Conservation (phyloP, 257 asterid species). For the Nyctanthes arbortristis region DNA sequence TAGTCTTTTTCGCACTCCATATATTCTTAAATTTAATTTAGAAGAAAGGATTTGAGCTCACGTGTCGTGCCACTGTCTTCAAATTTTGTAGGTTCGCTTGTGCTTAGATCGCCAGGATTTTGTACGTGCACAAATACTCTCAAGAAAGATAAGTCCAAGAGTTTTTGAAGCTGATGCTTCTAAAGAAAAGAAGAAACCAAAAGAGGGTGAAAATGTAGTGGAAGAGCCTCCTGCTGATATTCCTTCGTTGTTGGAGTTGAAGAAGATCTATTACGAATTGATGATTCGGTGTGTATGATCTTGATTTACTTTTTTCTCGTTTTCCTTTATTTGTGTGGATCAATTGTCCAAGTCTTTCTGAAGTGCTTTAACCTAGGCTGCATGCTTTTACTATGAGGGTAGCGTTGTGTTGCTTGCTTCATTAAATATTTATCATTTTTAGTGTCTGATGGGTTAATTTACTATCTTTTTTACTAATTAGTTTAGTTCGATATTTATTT, state of each 20-base stretch:
- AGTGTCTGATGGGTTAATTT: no score
- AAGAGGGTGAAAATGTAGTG: slow-evolving; percentile 79
- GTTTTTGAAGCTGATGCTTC: slow-evolving; percentile 88
- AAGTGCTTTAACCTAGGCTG: slow-evolving; percentile 5
- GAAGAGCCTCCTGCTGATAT: slow-evolving; percentile 95
- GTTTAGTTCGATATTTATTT: no score
- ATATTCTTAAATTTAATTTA: slow-evolving; percentile 12
- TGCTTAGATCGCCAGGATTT: slow-evolving; percentile 91
- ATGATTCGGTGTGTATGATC: slow-evolving; percentile 73
- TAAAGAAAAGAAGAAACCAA: slow-evolving; percentile 82
- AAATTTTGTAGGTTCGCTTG: slow-evolving; percentile 69
- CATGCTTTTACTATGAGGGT: no score
- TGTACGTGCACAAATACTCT: slow-evolving; percentile 96
- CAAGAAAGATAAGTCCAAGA: slow-evolving; percentile 90
- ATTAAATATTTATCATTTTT: no score
- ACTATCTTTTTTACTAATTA: background rate
- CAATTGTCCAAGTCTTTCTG: background rate
- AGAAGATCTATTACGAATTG: slow-evolving; percentile 84
- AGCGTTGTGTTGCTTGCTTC: no score
- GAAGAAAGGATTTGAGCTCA: slow-evolving; percentile 4
- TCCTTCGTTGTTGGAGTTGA: slow-evolving; percentile 86
- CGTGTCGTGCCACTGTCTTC: slow-evolving; percentile 21
- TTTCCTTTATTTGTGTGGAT: background rate
- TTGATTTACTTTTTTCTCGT: background rate
- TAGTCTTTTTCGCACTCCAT: slow-evolving; percentile 18